A percentile compares a stretch with the other conserved stretches of the same genome.
These are phyloP conservation scores for Delonix regia DNA, from an alignment of 306 rosid genomes.

Conservation along the genomic window DNA sequence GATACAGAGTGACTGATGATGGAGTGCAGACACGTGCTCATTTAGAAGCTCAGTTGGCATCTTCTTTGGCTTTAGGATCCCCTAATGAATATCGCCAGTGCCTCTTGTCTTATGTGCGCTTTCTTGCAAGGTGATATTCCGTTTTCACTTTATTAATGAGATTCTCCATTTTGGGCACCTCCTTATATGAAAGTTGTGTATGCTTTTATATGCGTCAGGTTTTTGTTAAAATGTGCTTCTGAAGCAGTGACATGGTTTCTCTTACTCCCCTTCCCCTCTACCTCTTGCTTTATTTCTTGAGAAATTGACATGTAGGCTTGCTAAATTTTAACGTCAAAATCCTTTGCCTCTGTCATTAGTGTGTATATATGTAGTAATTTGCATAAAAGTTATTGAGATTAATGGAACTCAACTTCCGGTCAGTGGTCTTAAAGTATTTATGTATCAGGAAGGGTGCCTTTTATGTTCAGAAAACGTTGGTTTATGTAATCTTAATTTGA, in stretches of 20 bases:
- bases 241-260: neutral
- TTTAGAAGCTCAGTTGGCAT: constrained; percentile 91
- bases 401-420: neutral
- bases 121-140: constrained; percentile 79
- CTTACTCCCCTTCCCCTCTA: neutral
- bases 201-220: neutral
- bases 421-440: neutral
- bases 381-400: neutral
- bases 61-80: constrained; percentile 86
- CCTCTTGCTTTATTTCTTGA: neutral
- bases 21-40: constrained; percentile 99
- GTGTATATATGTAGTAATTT: neutral
- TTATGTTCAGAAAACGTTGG: neutral
- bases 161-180: constrained; percentile 17
- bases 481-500: neutral
- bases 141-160: neutral
- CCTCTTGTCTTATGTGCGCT: constrained; percentile 81
- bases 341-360: neutral
- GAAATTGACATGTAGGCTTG: neutral
- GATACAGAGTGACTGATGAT: constrained; percentile 85
- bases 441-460: constrained; percentile 3
- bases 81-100: constrained; percentile 92
- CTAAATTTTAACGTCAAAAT: neutral
- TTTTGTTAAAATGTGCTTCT: constrained; percentile 8
- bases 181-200: constrained; percentile 9